phyloP scores from a whole-genome alignment of 2,329 filamentous ascomycete genomes.

The Fusarium pseudonygamai region DNA sequence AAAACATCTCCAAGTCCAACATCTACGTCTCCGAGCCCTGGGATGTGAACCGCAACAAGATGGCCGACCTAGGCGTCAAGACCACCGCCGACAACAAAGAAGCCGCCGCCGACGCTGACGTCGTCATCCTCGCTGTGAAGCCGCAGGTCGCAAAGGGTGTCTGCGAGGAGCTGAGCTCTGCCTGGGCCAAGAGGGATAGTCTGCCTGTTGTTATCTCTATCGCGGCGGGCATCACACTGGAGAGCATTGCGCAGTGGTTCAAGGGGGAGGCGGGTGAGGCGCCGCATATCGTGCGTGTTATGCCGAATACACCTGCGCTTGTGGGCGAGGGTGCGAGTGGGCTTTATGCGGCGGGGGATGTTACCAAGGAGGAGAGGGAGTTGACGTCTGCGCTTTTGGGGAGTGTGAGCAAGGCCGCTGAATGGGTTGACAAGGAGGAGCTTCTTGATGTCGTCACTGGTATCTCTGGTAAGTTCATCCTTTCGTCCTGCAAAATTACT shows the following conservation, averaged over 20 bases:
- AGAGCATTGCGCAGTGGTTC: conserved; percentile 55
- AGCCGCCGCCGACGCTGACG: conserved; percentile 54
- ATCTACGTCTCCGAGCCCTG: conserved; percentile 61
- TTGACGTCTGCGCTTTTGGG: conserved; percentile 54
- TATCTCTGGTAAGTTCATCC: conserved; percentile 53
- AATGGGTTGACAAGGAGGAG: conserved; percentile 61
- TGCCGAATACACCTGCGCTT: conserved; percentile 63
- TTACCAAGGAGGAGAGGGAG: conserved; percentile 54
- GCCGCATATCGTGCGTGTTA: conserved; percentile 60
- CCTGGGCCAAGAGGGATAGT: conserved; percentile 46
- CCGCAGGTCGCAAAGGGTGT: conserved; percentile 59
- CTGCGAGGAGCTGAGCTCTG: conserved; percentile 56
- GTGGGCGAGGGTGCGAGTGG: conserved; percentile 62
- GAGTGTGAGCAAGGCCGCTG: conserved; percentile 58
- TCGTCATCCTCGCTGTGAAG: conserved; percentile 62
- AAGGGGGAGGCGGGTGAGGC: conserved; percentile 49
- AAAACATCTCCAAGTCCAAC: conserved; percentile 55
- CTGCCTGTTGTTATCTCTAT: conserved; percentile 60
- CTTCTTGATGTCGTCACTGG: conserved; percentile 61
- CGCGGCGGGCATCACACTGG: conserved; percentile 59
- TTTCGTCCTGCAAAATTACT: fast-evolving
- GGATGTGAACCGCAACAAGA: conserved; percentile 62
- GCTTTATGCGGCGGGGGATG: conserved; percentile 55
- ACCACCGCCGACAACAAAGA: conserved; percentile 59
- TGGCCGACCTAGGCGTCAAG: conserved; percentile 55